A percentile compares a stretch with the other conserved stretches of the same genome.
These are phyloP conservation scores for Pichia gijzeniarum DNA, from an alignment of 805 yeast species.

Conservation along the genomic window DNA sequence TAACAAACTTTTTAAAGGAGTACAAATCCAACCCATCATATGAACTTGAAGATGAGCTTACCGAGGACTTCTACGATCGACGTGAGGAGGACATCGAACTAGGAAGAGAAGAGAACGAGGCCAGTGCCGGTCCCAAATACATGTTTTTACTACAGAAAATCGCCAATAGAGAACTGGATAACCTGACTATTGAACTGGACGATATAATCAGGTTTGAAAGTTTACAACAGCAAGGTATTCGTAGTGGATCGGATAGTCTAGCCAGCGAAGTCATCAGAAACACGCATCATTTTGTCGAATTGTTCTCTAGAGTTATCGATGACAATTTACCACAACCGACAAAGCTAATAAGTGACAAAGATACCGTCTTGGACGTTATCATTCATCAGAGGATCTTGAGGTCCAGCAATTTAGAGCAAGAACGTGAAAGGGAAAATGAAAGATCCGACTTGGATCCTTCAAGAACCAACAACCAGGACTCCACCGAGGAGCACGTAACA, in stretches of 20 bases:
- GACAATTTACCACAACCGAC: conserved; percentile 84
- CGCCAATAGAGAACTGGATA: conserved; percentile 73
- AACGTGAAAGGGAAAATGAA: conserved; percentile 55
- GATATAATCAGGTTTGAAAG: conserved; percentile 70
- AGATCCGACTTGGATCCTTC: conserved; percentile 32
- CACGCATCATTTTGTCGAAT: conserved; percentile 71
- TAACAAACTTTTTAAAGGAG: conserved; percentile 61
- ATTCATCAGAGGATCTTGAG: conserved; percentile 83
- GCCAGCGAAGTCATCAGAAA: conserved; percentile 61
- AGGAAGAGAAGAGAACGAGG: conserved; percentile 22
- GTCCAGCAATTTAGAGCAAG: conserved; percentile 66
- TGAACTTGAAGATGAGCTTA: conserved; percentile 16
- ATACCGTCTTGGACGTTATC: conserved; percentile 89
- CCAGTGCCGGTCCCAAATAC: conserved; percentile 57
- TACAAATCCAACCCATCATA: conserved; percentile 41
- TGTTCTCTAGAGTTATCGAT: conserved; percentile 72
- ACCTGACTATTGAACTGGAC: conserved; percentile 72
- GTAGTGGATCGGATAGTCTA: conserved; percentile 23
- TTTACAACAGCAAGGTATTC: conserved; percentile 18
- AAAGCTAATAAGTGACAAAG: conserved; percentile 67
- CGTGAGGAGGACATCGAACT: conserved; percentile 26
- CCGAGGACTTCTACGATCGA: conserved; percentile 32
- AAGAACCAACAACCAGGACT: conserved; percentile 9
- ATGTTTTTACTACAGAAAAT: conserved; percentile 65
- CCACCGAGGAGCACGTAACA: conserved; percentile 22